Conservation (phyloP, 2,329 filamentous ascomycete species). For the Claviceps fusiformis region DNA sequence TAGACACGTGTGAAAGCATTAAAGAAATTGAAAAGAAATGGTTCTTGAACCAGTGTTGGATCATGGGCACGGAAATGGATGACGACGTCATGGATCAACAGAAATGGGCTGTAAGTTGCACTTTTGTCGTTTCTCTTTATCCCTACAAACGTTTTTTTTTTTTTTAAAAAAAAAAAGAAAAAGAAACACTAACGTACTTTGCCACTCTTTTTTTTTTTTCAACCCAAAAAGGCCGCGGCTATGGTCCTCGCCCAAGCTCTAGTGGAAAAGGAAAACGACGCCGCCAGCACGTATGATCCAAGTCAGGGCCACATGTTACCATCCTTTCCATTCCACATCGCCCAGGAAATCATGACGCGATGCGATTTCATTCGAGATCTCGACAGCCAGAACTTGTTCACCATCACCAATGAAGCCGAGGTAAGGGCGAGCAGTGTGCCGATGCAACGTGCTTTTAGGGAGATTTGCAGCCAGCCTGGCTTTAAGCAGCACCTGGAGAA, state of each 20-base stretch:
- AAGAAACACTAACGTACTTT: too few species aligned
- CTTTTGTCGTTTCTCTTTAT: neutral
- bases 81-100: slow-evolving; percentile 98
- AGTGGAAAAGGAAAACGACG: slow-evolving; percentile 63
- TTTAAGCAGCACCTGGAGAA: slow-evolving; percentile 74
- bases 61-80: slow-evolving; percentile 64
- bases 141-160: neutral
- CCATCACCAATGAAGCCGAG: slow-evolving; percentile 73
- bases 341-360: slow-evolving; percentile 87
- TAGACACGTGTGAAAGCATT: slow-evolving; percentile 62
- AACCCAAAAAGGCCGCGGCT: slow-evolving; percentile 52
- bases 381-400: slow-evolving; percentile 90
- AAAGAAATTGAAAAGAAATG: slow-evolving; percentile 58
- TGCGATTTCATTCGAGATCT: slow-evolving; percentile 88
- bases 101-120: slow-evolving; percentile 62
- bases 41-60: slow-evolving; percentile 66
- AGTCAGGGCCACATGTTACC: slow-evolving; percentile 63
- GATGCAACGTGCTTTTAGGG: slow-evolving; percentile 84
- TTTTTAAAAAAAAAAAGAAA: neutral
- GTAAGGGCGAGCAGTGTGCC: slow-evolving; percentile 90
- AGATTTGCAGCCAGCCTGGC: slow-evolving; percentile 62
- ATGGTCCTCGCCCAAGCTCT: slow-evolving; percentile 88
- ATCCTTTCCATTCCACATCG: slow-evolving; percentile 65
- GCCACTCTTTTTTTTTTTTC: neutral
- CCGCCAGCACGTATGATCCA: slow-evolving; percentile 52